These are phyloP conservation scores for Phyllosticta citrichinensis DNA, from an alignment of 2,329 filamentous ascomycete species.

Conservation along the genomic window DNA sequence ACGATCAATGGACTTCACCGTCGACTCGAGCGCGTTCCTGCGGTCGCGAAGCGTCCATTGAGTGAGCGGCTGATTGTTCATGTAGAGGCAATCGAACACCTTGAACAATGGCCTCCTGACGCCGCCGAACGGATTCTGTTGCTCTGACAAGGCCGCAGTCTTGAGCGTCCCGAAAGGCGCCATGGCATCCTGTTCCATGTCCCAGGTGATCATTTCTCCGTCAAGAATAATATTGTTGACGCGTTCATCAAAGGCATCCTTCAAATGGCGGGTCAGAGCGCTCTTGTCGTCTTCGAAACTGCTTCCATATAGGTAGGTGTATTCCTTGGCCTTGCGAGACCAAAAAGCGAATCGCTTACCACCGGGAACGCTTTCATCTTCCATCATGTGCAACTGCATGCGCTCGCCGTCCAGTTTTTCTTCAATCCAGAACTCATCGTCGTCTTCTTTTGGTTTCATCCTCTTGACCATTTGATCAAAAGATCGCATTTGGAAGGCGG, in stretches of 20 bases:
- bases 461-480: slow-evolving; percentile 70
- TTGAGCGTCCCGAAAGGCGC: slow-evolving; percentile 90
- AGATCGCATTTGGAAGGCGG: slow-evolving; percentile 77
- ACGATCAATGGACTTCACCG: slow-evolving; percentile 59
- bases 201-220: slow-evolving; percentile 98
- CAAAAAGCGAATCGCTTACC: slow-evolving; percentile 75
- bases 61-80: slow-evolving; percentile 74
- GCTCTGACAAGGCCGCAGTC: slow-evolving; percentile 72
- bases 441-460: slow-evolving; percentile 56
- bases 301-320: slow-evolving; percentile 84
- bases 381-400: slow-evolving; percentile 89
- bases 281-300: slow-evolving; percentile 64
- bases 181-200: slow-evolving; percentile 72
- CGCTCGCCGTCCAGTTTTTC: slow-evolving; percentile 95
- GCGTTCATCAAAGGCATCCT: slow-evolving; percentile 62
- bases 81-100: slow-evolving; percentile 82
- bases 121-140: slow-evolving; percentile 57
- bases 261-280: slow-evolving; percentile 70
- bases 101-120: slow-evolving; percentile 69
- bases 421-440: slow-evolving; percentile 86
- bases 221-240: slow-evolving; percentile 86
- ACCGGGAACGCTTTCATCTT: slow-evolving; percentile 57
- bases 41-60: slow-evolving; percentile 76
- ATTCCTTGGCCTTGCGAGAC: slow-evolving; percentile 94
- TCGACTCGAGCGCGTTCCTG: slow-evolving; percentile 60